Conservation (phyloP, 2,329 filamentous ascomycete genomes). For the Chaetomiaceae sp. region DNA sequence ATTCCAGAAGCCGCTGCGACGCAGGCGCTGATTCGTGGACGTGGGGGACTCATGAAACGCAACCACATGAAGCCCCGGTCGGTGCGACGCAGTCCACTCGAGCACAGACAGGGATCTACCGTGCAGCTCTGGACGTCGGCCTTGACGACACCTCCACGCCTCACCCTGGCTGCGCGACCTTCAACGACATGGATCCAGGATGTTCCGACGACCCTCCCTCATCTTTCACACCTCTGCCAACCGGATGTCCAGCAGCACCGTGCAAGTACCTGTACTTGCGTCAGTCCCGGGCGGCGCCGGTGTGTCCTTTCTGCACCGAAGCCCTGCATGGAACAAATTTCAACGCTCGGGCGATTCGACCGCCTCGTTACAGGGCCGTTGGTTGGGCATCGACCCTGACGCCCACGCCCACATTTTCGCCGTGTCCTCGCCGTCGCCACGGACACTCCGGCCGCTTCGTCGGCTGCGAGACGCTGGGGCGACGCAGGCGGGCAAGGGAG, state of each 20-base stretch:
- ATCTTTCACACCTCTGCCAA: conserved; percentile 22
- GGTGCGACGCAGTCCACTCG: conserved; percentile 20
- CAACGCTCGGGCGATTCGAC: conserved; percentile 19
- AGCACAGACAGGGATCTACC: conserved; percentile 26
- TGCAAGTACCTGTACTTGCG: conserved; percentile 1
- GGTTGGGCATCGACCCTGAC: conserved; percentile 15
- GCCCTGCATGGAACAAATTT: not conserved
- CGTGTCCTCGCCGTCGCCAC: too few species aligned
- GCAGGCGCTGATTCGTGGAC: conserved; percentile 19
- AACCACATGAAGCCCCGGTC: conserved; percentile 20
- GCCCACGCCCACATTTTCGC: not conserved
- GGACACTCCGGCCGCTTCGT: not conserved
- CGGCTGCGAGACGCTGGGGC: not conserved
- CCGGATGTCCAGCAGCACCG: not conserved
- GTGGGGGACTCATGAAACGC: conserved; percentile 15
- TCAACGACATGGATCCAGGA: conserved; percentile 38
- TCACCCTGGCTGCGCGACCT: conserved; percentile 19
- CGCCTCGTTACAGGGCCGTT: conserved; percentile 13
- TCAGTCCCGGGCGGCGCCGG: not conserved
- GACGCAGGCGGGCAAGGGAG: too few species aligned
- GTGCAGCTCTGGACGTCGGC: conserved; percentile 18
- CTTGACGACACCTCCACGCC: conserved; percentile 33
- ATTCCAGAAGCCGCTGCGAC: conserved; percentile 21
- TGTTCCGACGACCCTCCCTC: conserved; percentile 25
- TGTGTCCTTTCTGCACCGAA: conserved; percentile 5